A percentile compares a stretch with the other conserved stretches of the same genome.
Conservation (phyloP, 2,329 filamentous ascomycete genomes). For the Paecilomyces sp. region DNA sequence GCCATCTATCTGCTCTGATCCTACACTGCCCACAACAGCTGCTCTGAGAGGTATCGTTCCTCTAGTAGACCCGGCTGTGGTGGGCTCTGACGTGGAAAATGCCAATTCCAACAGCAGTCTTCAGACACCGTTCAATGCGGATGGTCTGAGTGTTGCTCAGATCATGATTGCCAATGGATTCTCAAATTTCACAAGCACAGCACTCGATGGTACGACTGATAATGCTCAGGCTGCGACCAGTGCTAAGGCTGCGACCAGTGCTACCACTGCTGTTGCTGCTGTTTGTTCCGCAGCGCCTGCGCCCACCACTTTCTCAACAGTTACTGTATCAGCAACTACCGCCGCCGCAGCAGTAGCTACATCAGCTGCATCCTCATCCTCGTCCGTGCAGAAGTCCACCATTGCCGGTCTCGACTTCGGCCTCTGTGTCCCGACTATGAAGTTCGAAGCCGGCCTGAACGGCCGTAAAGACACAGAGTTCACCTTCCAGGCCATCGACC, state of each 20-base stretch:
- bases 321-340: slow-evolving; percentile 3
- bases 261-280: slow-evolving; percentile 16
- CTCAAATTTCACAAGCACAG: slow-evolving; percentile 43
- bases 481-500: slow-evolving; percentile 62
- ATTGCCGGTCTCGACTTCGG: slow-evolving; percentile 42
- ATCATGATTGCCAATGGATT: slow-evolving; percentile 57
- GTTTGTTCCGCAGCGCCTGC: slow-evolving; percentile 13
- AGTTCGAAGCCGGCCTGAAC: slow-evolving; percentile 50
- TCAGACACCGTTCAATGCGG: slow-evolving; percentile 49
- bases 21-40: slow-evolving; percentile 53
- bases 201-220: slow-evolving; percentile 23
- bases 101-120: slow-evolving; percentile 51
- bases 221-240: slow-evolving; percentile 10
- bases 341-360: background rate
- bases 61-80: slow-evolving; percentile 58
- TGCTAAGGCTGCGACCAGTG: slow-evolving; percentile 17
- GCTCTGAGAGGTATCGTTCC: slow-evolving; percentile 61
- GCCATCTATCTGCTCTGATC: slow-evolving; percentile 58
- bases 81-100: slow-evolving; percentile 51
- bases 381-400: slow-evolving; percentile 3
- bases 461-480: slow-evolving; percentile 51
- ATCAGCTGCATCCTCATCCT: background rate
- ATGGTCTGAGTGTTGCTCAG: slow-evolving; percentile 59
- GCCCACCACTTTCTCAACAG: slow-evolving; percentile 10
- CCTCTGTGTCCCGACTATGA: slow-evolving; percentile 44